Evolutionary conservation across 2,329 filamentous ascomycete species (phyloP).

Genomic region (Ophiostoma himal-ulmi): DNA sequence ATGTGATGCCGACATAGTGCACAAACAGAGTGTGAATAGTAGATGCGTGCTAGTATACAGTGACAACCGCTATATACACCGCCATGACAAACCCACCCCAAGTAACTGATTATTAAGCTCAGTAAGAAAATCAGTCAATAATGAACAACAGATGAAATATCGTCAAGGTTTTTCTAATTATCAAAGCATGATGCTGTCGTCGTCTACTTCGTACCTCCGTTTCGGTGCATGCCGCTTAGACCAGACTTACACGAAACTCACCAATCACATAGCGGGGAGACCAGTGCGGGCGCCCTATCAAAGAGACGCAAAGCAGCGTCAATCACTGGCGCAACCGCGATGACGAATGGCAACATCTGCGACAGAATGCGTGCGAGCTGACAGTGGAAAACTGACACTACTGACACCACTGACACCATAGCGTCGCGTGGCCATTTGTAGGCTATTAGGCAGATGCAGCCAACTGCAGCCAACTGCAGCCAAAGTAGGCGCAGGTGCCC

Average conservation of each 20-base stretch:
- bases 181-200: too few relatives aligned
- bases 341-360: conserved; percentile 11
- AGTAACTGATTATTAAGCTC: not conserved
- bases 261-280: not conserved
- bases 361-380: not conserved
- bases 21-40: not conserved
- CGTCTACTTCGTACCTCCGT: not conserved
- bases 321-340: conserved; percentile 11
- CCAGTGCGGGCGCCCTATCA: not conserved
- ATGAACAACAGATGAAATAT: not conserved
- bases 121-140: not conserved
- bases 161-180: too few relatives aligned
- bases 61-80: not conserved
- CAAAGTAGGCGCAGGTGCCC: not conserved
- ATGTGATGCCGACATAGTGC: not conserved
- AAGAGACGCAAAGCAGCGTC: not conserved
- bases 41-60: not conserved
- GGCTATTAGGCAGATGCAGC: not conserved
- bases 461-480: not conserved
- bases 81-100: not conserved
- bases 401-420: conserved; percentile 1
- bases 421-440: not conserved
- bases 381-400: not conserved
- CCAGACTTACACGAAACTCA: not conserved
- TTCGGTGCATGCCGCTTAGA: not conserved